A percentile compares a stretch with the other conserved stretches of the same genome.
phyloP scores from a whole-genome alignment of 2,329 filamentous ascomycete species.

The Aphanoascus verrucosus region DNA sequence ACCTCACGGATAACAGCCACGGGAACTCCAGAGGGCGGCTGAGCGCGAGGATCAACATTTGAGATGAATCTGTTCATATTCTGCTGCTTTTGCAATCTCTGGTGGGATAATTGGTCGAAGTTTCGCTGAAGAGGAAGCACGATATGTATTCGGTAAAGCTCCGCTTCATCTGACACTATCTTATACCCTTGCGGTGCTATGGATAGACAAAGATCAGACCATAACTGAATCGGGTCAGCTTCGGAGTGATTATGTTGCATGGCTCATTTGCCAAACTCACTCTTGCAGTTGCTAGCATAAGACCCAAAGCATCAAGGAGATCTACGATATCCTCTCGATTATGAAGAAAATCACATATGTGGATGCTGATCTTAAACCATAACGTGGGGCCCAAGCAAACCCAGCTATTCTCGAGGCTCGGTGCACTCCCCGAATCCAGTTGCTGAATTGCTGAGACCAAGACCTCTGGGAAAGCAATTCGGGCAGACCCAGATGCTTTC shows the following conservation, averaged over 20 bases:
- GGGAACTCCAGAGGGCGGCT: conserved; percentile 13
- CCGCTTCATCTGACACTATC: background rate
- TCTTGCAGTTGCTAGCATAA: conserved; percentile 21
- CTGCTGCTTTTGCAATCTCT: conserved; percentile 1
- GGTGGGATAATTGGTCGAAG: background rate
- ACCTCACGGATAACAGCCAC: conserved; percentile 9
- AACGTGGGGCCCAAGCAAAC: conserved; percentile 20
- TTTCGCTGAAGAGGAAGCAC: conserved; percentile 10
- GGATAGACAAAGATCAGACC: conserved; percentile 24
- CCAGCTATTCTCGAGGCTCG: conserved; percentile 20
- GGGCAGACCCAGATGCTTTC: conserved; percentile 17
- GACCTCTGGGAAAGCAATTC: conserved; percentile 10
- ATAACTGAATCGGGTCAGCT: conserved; percentile 21
- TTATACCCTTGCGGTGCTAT: conserved; percentile 19
- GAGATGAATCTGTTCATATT: conserved; percentile 3
- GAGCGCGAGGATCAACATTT: background rate
- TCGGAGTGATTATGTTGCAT: background rate
- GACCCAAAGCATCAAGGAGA: conserved; percentile 14
- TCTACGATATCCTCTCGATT: background rate
- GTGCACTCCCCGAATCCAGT: background rate
- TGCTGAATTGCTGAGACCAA: background rate
- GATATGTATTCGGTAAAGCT: background rate
- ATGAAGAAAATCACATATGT: conserved; percentile 7
- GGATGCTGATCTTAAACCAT: conserved; percentile 21
- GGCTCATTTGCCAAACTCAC: conserved; percentile 15